These are phyloP conservation scores for Chrysoporthe austroafricana DNA, from an alignment of 2,329 filamentous ascomycete species.

Conservation along the genomic window DNA sequence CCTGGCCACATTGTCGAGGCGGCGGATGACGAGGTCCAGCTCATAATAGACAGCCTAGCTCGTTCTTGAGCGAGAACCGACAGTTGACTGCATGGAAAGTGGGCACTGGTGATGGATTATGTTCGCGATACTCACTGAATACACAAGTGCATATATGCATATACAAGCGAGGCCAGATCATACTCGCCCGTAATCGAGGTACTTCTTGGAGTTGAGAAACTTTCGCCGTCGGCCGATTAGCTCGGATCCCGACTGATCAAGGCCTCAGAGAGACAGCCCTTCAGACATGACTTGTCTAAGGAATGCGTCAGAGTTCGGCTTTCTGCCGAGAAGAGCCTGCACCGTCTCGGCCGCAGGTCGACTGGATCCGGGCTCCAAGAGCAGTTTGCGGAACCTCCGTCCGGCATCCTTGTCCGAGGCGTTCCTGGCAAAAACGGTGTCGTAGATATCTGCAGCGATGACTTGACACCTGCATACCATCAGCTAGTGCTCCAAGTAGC, in stretches of 20 bases:
- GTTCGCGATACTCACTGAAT: not conserved
- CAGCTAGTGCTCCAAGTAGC: not conserved
- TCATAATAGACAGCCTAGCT: conserved; percentile 37
- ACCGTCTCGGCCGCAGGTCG: not conserved
- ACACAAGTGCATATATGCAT: not conserved
- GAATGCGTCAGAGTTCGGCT: not conserved
- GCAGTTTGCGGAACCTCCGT: not conserved
- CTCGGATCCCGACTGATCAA: not conserved
- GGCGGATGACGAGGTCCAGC: conserved; percentile 50
- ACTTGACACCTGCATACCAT: not conserved
- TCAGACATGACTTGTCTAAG: not conserved
- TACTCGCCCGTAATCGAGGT: not conserved
- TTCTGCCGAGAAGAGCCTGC: not conserved
- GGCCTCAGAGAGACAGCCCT: not conserved
- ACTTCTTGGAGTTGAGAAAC: not conserved
- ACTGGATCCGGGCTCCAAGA: conserved; percentile 3
- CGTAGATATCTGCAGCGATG: conserved; percentile 3
- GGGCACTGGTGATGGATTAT: not conserved
- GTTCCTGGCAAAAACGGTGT: not conserved
- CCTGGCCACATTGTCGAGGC: conserved; percentile 51
- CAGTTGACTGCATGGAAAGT: not conserved
- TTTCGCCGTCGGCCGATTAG: not conserved
- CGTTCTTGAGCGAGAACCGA: not conserved
- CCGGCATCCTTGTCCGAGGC: not conserved
- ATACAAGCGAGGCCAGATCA: too few relatives aligned